These are phyloP conservation scores for Margaritispora aquatica DNA, from an alignment of 495 filamentous ascomycete species.

Conservation along the genomic window DNA sequence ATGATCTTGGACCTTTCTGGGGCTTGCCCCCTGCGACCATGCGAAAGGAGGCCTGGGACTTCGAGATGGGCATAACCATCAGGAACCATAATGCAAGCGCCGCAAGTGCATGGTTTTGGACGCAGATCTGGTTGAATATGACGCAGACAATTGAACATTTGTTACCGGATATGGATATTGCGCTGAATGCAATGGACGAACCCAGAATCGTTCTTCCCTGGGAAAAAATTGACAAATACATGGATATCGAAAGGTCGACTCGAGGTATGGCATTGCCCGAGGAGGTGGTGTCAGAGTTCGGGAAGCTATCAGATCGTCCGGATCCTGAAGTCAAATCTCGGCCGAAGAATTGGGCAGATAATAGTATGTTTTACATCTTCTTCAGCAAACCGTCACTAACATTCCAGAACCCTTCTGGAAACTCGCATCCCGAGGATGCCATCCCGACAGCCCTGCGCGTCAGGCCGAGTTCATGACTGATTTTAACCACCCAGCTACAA, in stretches of 20 bases:
- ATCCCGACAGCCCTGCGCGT: constrained; percentile 52
- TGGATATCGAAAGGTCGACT: constrained; percentile 46
- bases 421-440: constrained; percentile 52
- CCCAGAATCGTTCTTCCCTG: constrained; percentile 60
- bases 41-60: constrained; percentile 44
- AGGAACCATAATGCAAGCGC: constrained; percentile 49
- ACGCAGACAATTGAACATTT: constrained; percentile 50
- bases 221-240: constrained; percentile 54
- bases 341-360: constrained; percentile 12
- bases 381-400: constrained; percentile 6
- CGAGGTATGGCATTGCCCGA: constrained; percentile 32
- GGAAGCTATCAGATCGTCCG: background rate
- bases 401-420: constrained; percentile 46
- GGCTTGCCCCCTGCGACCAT: constrained; percentile 49
- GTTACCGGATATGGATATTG: constrained; percentile 66
- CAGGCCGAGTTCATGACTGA: constrained; percentile 33
- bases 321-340: constrained; percentile 9
- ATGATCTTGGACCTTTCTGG: constrained; percentile 69
- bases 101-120: constrained; percentile 54
- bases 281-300: constrained; percentile 19
- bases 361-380: constrained; percentile 11
- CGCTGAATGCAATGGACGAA: constrained; percentile 65
- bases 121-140: constrained; percentile 53
- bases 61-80: constrained; percentile 54
- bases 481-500: constrained; percentile 30